These are phyloP conservation scores for Darksidea phi DNA, from an alignment of 495 filamentous ascomycete species.

Conservation along the genomic window DNA sequence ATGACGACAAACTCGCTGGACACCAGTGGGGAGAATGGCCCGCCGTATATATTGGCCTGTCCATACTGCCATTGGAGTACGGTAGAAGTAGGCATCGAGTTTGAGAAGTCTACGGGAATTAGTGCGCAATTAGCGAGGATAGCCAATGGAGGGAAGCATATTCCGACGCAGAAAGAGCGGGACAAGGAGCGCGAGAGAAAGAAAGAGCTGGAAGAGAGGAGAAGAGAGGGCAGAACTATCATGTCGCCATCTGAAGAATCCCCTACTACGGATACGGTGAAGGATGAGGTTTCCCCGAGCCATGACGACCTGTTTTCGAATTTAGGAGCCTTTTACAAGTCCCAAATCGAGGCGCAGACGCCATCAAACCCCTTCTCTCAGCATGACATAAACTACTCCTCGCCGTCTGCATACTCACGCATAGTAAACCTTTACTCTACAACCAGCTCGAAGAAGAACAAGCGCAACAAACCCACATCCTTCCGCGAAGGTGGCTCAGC, in stretches of 20 bases:
- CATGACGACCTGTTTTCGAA: conserved; percentile 41
- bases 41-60: conserved; percentile 76
- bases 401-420: conserved; percentile 75
- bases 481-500: conserved; percentile 76
- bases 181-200: conserved; percentile 37
- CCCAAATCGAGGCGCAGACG: conserved; percentile 62
- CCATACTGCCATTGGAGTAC: conserved; percentile 90
- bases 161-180: conserved; percentile 48
- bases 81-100: conserved; percentile 81
- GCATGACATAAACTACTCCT: conserved; percentile 64
- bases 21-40: neutral
- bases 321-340: conserved; percentile 45
- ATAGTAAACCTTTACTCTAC: conserved; percentile 91
- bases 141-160: conserved; percentile 50
- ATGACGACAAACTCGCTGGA: conserved; percentile 70
- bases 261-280: conserved; percentile 27
- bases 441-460: conserved; percentile 62
- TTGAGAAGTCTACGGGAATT: conserved; percentile 83
- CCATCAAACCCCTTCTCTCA: conserved; percentile 47
- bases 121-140: conserved; percentile 71
- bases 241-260: conserved; percentile 26
- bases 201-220: conserved; percentile 11
- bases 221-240: conserved; percentile 5
- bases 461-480: conserved; percentile 57
- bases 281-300: conserved; percentile 52